These are phyloP conservation scores for Quercus mongolica DNA, from an alignment of 306 rosid genomes.

Conservation along the genomic window DNA sequence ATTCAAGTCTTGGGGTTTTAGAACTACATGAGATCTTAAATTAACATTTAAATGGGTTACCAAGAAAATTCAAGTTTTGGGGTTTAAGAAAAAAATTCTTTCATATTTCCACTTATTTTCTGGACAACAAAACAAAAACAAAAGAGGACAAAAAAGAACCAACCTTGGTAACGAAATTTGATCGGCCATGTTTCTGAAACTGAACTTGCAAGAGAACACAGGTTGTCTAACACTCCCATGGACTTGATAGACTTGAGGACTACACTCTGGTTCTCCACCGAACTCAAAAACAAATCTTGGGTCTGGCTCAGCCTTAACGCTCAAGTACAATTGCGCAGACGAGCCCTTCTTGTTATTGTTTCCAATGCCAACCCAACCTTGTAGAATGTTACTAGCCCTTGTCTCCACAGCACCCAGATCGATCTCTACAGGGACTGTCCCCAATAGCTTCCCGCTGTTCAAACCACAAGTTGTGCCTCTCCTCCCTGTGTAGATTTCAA, in stretches of 20 bases:
- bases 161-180: constrained; percentile 53
- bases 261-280: constrained; percentile 74
- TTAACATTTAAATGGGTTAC: too few relatives aligned
- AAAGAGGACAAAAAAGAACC: neutral
- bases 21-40: too few relatives aligned
- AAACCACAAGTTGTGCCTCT: constrained; percentile 60
- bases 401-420: constrained; percentile 37
- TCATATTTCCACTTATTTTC: neutral
- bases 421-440: constrained; percentile 45
- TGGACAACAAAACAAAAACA: neutral
- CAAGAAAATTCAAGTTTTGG: too few relatives aligned
- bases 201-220: constrained; percentile 72
- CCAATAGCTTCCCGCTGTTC: constrained; percentile 47
- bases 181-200: constrained; percentile 57
- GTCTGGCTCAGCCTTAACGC: constrained; percentile 64
- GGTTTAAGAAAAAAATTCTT: too few relatives aligned
- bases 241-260: constrained; percentile 70
- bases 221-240: constrained; percentile 64
- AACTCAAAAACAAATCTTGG: constrained; percentile 74
- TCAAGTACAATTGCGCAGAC: constrained; percentile 58
- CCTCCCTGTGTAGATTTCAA: constrained; percentile 56
- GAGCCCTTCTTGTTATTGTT: constrained; percentile 46
- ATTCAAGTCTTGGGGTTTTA: too few relatives aligned
- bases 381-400: constrained; percentile 34
- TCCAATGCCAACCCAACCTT: constrained; percentile 54